Base-by-base conservation (phyloP, 2,329 filamentous ascomycete species). In the Nemania diffusa region DNA sequence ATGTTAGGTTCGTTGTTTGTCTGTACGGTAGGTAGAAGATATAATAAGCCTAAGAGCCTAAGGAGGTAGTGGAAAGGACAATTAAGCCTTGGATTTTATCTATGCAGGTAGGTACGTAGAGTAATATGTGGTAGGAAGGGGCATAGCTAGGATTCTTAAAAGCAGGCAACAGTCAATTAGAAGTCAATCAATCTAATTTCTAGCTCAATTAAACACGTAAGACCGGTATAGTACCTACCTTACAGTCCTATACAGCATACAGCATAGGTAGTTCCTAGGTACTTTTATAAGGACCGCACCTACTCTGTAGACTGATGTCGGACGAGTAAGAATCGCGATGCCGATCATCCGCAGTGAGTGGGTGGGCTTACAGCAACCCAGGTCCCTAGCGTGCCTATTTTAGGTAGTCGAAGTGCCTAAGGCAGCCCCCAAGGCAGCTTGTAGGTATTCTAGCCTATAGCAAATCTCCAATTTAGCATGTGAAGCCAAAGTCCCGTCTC, bases 121-220 rank as follows among this genome's bases (percentile, higher is more conserved):
- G 32, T 34, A 34, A 34, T 34, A 34, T 34, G 11, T 34, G 32
- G 32, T 34, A 34, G 32, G 32, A 5, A 34, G 32, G 32, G 32
- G 32, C 11, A 34, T 42, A 13, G 15, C 20, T 22, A 40, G 24
- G 22, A 56, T 7, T 42, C 57, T n/a, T 46, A 27, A 22, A 9
- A 46, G 8, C 44, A 66, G 64, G 64, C 64, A 58, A 17, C 64
- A 58, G 59, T 22, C 11, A 24, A 24, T 22, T 5, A 2, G n/a
- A 44, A n/a, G n/a, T n/a, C 40, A 13, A n/a, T 59, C 46, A 58
- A 58, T 58, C 44, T 27, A 53, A 62, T 57, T 24, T 60, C 20
- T 15, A 13, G n/a, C 34, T 15, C 34, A 13, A 40, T 40, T 40
- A 40, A 3, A 40, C 15, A 13, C 8, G n/a, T n/a, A n/a, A n/a